Conservation (phyloP, 2,329 filamentous ascomycete genomes). For the Cladophialophora carrionii region DNA sequence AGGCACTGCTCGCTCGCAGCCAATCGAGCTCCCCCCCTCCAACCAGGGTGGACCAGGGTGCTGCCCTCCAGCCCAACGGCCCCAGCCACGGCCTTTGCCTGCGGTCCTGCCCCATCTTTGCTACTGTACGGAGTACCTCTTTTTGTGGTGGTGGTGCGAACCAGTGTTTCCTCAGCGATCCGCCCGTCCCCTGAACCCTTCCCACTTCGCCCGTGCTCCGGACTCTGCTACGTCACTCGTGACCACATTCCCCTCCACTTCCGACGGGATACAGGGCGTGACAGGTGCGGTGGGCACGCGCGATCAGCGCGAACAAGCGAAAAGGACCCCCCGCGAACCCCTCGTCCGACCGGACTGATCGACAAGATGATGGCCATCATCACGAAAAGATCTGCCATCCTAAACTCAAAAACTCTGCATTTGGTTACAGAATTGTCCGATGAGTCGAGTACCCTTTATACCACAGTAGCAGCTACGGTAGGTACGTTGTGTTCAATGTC, state of each 20-base stretch:
- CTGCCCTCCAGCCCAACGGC: background rate
- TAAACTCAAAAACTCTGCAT: background rate
- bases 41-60: too few species aligned
- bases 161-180: conserved; percentile 1
- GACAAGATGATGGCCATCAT: background rate
- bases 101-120: conserved; percentile 8
- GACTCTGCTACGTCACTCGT: conserved; percentile 21
- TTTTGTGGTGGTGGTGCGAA: too few species aligned
- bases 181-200: background rate
- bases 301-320: background rate
- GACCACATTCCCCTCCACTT: conserved; percentile 1
- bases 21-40: too few species aligned
- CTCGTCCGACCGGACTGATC: conserved; percentile 5
- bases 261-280: conserved; percentile 6
- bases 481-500: background rate
- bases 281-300: background rate
- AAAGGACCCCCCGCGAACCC: background rate
- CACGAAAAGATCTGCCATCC: background rate
- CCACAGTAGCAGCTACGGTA: background rate
- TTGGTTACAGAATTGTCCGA: background rate
- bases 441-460: background rate
- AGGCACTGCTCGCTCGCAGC: conserved; percentile 21
- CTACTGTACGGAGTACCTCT: too few species aligned
- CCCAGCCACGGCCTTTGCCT: conserved; percentile 30
- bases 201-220: conserved; percentile 1